Base-by-base conservation (phyloP, 768 basidiomycete genomes). In the Terana coerulea region DNA sequence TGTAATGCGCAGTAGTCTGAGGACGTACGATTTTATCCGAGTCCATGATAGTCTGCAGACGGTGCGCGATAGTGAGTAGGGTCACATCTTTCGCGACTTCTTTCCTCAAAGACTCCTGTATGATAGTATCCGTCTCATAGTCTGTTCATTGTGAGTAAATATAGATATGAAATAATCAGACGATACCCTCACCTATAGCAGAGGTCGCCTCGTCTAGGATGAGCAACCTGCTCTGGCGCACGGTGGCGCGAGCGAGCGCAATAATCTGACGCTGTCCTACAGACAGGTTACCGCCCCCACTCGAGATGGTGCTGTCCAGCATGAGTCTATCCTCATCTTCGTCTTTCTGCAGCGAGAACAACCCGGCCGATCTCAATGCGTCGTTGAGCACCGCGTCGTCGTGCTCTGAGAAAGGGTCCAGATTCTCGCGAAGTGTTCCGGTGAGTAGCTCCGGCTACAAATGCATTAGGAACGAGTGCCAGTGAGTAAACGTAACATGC, bases 261-360 rank as follows among this genome's bases (percentile, higher is more conserved):
- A 84, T 64, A 19, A 84, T 74, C 61, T 83, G 82, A 11, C 80
- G 66, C 58, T 84, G 78, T 2, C 82, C 80, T 11, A 83, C 71
- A 6, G 74, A 77, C 8, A 79, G 58, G 54, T 78, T 78, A 1
- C 66, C 47, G 0, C 75, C 76, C 1, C 72, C 76, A 21, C 67
- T 68, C 4, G 75, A 63, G 33, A 80, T 71, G 24, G 56, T 50
- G 30, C 68, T 75, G 49, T 80, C 76, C 3, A 79, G 66, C 3
- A 70, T 74, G 15, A 80, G 62, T 2, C 60, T 63, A 19, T 52
- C 64, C 25, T 69, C 68, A 1, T 70, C 69, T 4, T 57, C 61
- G 0, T 70, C 68, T 7, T 61, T 62, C 49, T 75, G 73, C 6
- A 75, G 56, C 3, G 69, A 61, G 53, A 69, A 75, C 3, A 78